Percentiles rank a stretch among this genome's conserved stretches.
Evolutionary conservation across 805 yeast genomes (phyloP).

Genomic region (Kuraishia borneana): DNA sequence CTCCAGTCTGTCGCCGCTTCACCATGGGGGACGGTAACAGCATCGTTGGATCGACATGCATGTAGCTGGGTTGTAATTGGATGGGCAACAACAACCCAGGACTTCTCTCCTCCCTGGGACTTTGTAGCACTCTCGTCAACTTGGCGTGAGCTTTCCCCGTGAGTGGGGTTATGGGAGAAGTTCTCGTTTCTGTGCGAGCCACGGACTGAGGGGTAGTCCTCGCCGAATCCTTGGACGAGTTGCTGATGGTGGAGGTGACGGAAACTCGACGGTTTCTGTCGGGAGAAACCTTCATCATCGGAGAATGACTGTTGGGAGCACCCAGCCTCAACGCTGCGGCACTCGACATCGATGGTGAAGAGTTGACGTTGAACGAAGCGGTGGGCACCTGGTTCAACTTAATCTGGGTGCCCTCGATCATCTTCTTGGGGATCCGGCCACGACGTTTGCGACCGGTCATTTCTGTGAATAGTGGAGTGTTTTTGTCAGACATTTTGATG

Average conservation of each 20-base stretch:
- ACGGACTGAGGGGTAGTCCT: slow-evolving; percentile 1
- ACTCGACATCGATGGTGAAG: slow-evolving; percentile 5
- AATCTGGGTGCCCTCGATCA: slow-evolving; percentile 2
- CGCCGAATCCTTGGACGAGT: background rate
- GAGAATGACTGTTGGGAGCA: slow-evolving; percentile 9
- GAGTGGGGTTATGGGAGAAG: slow-evolving; percentile 1
- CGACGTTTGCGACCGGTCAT: slow-evolving; percentile 4
- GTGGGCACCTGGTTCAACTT: slow-evolving; percentile 1
- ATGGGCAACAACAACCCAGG: slow-evolving; percentile 1
- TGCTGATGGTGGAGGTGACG: background rate
- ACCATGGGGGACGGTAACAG: slow-evolving; percentile 4
- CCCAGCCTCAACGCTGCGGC: slow-evolving; percentile 8
- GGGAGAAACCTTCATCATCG: slow-evolving; percentile 13
- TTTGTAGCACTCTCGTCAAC: background rate
- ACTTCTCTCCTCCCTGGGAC: background rate
- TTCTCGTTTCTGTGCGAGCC: background rate
- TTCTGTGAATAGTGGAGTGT: no score
- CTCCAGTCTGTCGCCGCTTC: background rate
- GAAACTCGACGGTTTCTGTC: slow-evolving; percentile 1
- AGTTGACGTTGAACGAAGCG: slow-evolving; percentile 2
- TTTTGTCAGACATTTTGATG: no score
- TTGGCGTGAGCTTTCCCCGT: background rate
- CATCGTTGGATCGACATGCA: slow-evolving; percentile 4
- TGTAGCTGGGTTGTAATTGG: background rate
- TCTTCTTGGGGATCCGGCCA: slow-evolving; percentile 7